These are phyloP conservation scores for Geotrichum histeridarum DNA, from an alignment of 1,139 yeast species.

Conservation along the genomic window DNA sequence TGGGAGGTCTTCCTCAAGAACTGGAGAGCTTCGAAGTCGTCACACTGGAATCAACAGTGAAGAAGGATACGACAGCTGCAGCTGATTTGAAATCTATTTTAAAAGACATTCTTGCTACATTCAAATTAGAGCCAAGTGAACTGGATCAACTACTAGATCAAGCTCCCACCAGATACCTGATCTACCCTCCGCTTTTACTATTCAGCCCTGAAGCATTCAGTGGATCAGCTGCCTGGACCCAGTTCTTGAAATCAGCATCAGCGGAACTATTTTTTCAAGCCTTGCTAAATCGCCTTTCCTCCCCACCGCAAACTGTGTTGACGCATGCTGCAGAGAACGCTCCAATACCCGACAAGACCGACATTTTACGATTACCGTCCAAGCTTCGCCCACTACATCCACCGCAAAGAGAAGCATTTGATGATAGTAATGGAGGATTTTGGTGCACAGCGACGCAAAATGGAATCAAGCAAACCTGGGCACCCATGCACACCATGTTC, in stretches of 20 bases:
- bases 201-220: constrained; percentile 39
- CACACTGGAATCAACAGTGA: not conserved
- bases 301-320: constrained; percentile 34
- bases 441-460: constrained; percentile 74
- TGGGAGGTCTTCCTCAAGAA: not conserved
- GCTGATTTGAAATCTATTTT: constrained; percentile 17
- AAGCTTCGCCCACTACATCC: constrained; percentile 12
- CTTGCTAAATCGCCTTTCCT: not conserved
- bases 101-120: not conserved
- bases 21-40: not conserved
- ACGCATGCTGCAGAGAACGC: constrained; percentile 69
- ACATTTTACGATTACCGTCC: constrained; percentile 18
- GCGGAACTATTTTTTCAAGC: not conserved
- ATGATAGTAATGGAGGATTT: constrained; percentile 42
- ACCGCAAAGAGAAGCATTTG: not conserved
- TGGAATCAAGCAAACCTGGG: constrained; percentile 76
- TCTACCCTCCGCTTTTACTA: constrained; percentile 65
- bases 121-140: not conserved
- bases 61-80: not conserved
- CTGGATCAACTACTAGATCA: constrained; percentile 4
- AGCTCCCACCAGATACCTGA: constrained; percentile 51
- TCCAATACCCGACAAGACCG: constrained; percentile 51
- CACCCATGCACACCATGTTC: constrained; percentile 82
- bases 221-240: constrained; percentile 44
- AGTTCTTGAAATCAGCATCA: constrained; percentile 11